Conservation (phyloP, 306 rosid genomes). For the Abrus pulchellus region DNA sequence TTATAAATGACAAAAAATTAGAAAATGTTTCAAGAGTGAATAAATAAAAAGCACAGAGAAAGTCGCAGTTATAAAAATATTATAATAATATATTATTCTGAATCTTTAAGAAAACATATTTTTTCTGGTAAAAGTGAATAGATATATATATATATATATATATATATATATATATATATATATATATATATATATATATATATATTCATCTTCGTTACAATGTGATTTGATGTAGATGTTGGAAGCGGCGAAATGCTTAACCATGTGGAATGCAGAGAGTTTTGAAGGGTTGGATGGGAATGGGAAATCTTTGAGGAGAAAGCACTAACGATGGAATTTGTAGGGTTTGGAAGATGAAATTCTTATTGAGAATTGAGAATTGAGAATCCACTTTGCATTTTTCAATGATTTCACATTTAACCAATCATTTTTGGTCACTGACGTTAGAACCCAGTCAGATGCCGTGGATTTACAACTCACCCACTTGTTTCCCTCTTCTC, state of each 20-base stretch:
- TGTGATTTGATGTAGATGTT: slow-evolving; percentile 44
- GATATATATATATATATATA: too few species aligned
- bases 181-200: too few species aligned
- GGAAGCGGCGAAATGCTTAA: slow-evolving; percentile 47
- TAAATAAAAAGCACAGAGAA: too few species aligned
- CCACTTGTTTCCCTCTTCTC: slow-evolving; percentile 25
- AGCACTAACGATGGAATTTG: slow-evolving; percentile 4
- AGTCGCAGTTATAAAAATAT: too few species aligned
- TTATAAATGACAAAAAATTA: too few species aligned
- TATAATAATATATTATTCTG: too few species aligned
- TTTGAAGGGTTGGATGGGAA: too few species aligned
- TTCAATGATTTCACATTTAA: slow-evolving; percentile 40
- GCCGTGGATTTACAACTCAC: slow-evolving; percentile 37
- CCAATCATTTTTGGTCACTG: slow-evolving; percentile 47
- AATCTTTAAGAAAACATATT: too few species aligned
- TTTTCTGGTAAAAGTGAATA: too few species aligned
- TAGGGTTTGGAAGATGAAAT: slow-evolving; percentile 45
- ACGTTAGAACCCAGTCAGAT: slow-evolving; percentile 56
- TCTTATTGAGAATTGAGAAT: slow-evolving; percentile 48
- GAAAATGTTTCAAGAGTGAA: too few species aligned
- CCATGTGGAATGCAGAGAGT: neutral
- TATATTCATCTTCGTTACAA: neutral
- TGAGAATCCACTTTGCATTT: slow-evolving; percentile 42
- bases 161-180: too few species aligned
- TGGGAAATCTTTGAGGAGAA: too few species aligned